phyloP scores from a whole-genome alignment of 2,329 filamentous ascomycete species.

The Xylaria sp. region DNA sequence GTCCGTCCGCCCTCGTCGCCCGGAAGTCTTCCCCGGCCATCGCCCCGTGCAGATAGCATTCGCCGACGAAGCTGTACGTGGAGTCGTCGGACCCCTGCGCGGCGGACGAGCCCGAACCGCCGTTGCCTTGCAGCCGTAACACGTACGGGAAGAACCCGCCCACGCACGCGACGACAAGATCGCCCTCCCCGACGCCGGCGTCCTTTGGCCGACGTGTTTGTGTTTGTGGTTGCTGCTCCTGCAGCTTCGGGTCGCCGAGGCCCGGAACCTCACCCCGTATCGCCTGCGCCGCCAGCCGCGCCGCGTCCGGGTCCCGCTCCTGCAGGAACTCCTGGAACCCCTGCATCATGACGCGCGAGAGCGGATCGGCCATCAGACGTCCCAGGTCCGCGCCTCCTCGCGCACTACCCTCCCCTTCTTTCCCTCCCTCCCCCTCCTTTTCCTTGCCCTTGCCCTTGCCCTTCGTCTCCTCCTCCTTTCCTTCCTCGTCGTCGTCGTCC shows the following conservation, averaged over 20 bases:
- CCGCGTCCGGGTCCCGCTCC: constrained; percentile 13
- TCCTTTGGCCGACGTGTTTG: neutral
- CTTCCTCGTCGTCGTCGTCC: neutral
- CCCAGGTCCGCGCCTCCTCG: constrained; percentile 8
- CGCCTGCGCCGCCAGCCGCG: constrained; percentile 4
- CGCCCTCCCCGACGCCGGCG: constrained; percentile 22
- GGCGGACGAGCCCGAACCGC: too few relatives aligned
- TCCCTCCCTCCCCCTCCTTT: neutral
- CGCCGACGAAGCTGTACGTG: constrained; percentile 29
- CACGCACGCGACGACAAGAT: constrained; percentile 27
- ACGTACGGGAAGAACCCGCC: constrained; percentile 30
- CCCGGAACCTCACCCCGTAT: constrained; percentile 18
- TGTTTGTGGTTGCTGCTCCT: too few relatives aligned
- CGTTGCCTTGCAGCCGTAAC: constrained; percentile 22
- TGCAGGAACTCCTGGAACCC: constrained; percentile 20
- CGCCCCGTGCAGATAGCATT: constrained; percentile 11
- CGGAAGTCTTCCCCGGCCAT: neutral
- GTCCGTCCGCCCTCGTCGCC: neutral
- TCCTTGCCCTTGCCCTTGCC: too few relatives aligned
- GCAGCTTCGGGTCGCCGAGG: too few relatives aligned
- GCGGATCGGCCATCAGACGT: constrained; percentile 17
- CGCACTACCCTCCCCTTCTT: neutral
- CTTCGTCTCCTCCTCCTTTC: too few relatives aligned
- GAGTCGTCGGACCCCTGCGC: constrained; percentile 9
- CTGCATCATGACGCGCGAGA: constrained; percentile 16